Percentiles rank a stretch among this genome's conserved stretches.
These are phyloP conservation scores for Epithele typhae DNA, from an alignment of 768 basidiomycete species.

Conservation along the genomic window DNA sequence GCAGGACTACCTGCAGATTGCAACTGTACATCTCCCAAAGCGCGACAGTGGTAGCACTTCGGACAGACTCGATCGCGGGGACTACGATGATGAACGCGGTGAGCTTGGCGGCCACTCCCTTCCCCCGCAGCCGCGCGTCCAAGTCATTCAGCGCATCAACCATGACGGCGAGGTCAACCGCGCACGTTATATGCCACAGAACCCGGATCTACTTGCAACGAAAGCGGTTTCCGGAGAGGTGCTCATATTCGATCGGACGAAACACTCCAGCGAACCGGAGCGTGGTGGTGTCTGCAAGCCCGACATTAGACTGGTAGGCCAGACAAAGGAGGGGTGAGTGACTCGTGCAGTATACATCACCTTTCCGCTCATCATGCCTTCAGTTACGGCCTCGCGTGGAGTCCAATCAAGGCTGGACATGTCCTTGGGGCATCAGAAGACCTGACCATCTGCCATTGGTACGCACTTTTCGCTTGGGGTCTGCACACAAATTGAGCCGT, in stretches of 20 bases:
- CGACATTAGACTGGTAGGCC: slow-evolving; percentile 87
- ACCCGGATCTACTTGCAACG: slow-evolving; percentile 94
- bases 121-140: slow-evolving; percentile 80
- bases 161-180: slow-evolving; percentile 95
- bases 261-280: slow-evolving; percentile 92
- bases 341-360: not conserved
- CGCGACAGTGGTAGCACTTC: slow-evolving; percentile 62
- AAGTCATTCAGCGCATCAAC: slow-evolving; percentile 91
- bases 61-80: slow-evolving; percentile 70
- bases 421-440: slow-evolving; percentile 93
- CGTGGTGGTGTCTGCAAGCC: slow-evolving; percentile 81
- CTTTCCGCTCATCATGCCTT: not conserved
- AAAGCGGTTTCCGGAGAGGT: slow-evolving; percentile 91
- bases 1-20: slow-evolving; percentile 94
- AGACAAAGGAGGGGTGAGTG: slow-evolving; percentile 87
- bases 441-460: slow-evolving; percentile 95
- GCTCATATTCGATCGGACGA: slow-evolving; percentile 93
- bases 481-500: not conserved
- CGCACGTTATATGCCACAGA: slow-evolving; percentile 99
- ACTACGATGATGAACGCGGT: slow-evolving; percentile 90
- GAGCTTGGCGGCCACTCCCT: slow-evolving; percentile 93
- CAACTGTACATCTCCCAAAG: slow-evolving; percentile 89
- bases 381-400: slow-evolving; percentile 97
- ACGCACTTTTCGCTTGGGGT: slow-evolving; percentile 20
- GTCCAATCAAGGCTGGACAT: slow-evolving; percentile 74